phyloP scores from a whole-genome alignment of 2,329 filamentous ascomycete genomes.

The Nothophaeocryptopus gaeumannii region DNA sequence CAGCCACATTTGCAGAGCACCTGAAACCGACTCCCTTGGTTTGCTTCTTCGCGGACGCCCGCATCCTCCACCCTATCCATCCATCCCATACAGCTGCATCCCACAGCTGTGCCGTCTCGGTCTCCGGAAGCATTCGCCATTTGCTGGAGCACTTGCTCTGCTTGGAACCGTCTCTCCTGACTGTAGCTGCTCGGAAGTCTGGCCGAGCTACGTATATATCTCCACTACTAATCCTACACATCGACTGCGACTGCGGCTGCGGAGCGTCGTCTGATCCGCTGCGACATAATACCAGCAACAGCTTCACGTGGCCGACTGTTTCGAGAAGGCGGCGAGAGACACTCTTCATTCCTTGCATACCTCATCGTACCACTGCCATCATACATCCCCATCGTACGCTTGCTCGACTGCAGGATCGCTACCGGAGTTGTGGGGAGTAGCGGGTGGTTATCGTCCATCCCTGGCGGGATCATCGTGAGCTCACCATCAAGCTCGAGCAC shows the following conservation, averaged over 20 bases:
- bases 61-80: too few species aligned
- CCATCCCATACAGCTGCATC: too few species aligned
- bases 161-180: background rate
- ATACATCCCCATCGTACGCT: background rate
- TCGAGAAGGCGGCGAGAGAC: too few species aligned
- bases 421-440: background rate
- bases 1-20: background rate
- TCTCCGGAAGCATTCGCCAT: background rate
- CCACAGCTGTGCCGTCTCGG: background rate
- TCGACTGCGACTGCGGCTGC: background rate
- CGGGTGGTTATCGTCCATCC: background rate
- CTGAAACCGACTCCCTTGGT: background rate
- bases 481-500: constrained; percentile 9
- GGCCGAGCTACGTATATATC: constrained; percentile 3
- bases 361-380: background rate
- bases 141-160: constrained; percentile 1
- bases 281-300: too few species aligned
- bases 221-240: background rate
- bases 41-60: too few species aligned
- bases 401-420: background rate
- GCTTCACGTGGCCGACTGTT: too few species aligned
- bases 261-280: too few species aligned
- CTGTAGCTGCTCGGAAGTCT: background rate
- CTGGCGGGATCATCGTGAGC: constrained; percentile 13
- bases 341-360: background rate